Base-by-base conservation (phyloP, 306 rosid genomes). In the Fragaria nilgerrensis region DNA sequence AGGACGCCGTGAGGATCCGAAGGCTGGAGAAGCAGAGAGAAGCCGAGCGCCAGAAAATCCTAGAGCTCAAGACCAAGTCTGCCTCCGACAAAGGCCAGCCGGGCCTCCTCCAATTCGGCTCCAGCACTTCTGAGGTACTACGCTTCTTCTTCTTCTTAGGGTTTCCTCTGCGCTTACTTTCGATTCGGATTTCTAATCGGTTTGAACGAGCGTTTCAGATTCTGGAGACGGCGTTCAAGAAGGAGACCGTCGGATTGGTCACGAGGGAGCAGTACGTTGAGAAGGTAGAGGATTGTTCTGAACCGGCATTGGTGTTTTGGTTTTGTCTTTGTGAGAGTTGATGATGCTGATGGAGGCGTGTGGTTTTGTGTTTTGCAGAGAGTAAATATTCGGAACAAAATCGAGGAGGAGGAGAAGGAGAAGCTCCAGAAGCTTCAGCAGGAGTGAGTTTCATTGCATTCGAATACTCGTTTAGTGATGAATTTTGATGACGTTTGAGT, bases 381-480 rank as follows among this genome's bases (percentile, higher is more conserved):
- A 82, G 97, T 92, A 47, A 95, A 87, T 73, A 95, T 95, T 75
- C 92, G 89, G 80, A 95, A 64, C 85, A 95, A 95, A 82, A 66
- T 90, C n/a, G 99, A 95, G 86, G 99, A 95, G 84, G 99, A 95
- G 83, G 99, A 95, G 85, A 95, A 92, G 81, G 99, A 95, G 83
- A 95, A 95, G 77, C 99, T 95, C 84, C 99, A 88, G 82, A 92
- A 92, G 91, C 91, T 83, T 45, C 98, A 86, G 34, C 98, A 89
- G 81, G 96, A 95, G 98, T 93, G 82, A 66, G 93, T 82, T 70
- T 77, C 41, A 39, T 12, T 16, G 52, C 0, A 10, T 9, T 61
- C 9, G 25, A 13, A 48, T 44, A 32, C 56, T 34, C 13, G 23
- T 53, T 53, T 20, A 19, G 8, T 17, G 23, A 22, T 56, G 49